A percentile compares a stretch with the other conserved stretches of the same genome.
phyloP scores from a whole-genome alignment of 2,329 filamentous ascomycete species.

The Cladophialophora carrionii region DNA sequence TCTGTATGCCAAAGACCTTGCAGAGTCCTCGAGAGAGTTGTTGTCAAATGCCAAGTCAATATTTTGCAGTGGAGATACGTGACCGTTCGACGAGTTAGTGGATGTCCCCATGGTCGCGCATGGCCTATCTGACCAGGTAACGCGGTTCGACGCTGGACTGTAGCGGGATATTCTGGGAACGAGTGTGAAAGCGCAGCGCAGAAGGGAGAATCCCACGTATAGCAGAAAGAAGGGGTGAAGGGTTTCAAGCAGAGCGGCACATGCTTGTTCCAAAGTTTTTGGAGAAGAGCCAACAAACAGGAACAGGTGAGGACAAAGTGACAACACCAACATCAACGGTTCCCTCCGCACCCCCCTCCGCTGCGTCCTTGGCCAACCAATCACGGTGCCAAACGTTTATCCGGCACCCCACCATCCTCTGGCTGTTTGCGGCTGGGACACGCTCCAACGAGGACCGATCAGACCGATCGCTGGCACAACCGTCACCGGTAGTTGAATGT shows the following conservation, averaged over 20 bases:
- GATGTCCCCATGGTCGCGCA: slow-evolving; percentile 28
- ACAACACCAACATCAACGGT: neutral
- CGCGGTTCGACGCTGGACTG: neutral
- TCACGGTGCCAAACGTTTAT: neutral
- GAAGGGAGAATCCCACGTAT: neutral
- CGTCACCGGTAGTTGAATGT: neutral
- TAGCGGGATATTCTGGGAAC: neutral
- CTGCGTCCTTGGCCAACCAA: slow-evolving; percentile 2
- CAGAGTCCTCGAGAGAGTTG: slow-evolving; percentile 75
- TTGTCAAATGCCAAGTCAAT: slow-evolving; percentile 80
- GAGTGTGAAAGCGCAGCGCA: neutral
- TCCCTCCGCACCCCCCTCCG: slow-evolving; percentile 3
- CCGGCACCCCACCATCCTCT: neutral
- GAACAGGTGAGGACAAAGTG: neutral
- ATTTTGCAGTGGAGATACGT: slow-evolving; percentile 40
- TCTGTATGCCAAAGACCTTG: slow-evolving; percentile 74
- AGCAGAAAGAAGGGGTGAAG: neutral
- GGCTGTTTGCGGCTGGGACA: neutral
- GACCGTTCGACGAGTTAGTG: slow-evolving; percentile 25
- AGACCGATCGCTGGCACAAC: neutral
- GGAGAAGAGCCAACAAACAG: neutral
- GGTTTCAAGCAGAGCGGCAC: neutral
- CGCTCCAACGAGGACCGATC: neutral
- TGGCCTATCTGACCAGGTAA: slow-evolving; percentile 6
- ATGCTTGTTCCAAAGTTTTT: neutral